phyloP scores from a whole-genome alignment of 352 stramenopile species.

The Thalassiosira oceanica region DNA sequence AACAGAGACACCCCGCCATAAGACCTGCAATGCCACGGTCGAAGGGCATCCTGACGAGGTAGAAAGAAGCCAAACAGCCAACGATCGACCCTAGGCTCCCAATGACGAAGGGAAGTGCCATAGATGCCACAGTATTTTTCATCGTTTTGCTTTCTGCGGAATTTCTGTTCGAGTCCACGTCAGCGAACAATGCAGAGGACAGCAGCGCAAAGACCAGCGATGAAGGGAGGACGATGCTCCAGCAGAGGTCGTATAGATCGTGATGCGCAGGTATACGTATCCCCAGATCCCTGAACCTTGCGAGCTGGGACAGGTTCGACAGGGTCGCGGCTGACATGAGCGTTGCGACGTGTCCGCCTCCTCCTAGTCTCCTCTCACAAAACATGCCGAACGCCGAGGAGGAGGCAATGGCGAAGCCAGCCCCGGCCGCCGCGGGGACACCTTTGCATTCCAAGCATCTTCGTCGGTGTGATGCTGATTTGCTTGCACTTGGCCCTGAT shows the following conservation, averaged over 20 bases:
- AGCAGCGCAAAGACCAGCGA: slow-evolving; percentile 66
- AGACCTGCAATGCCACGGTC: not conserved
- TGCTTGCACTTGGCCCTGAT: too few species aligned
- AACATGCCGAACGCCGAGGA: slow-evolving; percentile 2
- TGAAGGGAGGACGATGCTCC: slow-evolving; percentile 63
- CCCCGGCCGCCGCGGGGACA: too few species aligned
- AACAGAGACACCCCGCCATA: slow-evolving; percentile 49
- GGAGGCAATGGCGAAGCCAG: not conserved
- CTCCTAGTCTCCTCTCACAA: slow-evolving; percentile 4
- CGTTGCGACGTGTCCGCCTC: slow-evolving; percentile 6
- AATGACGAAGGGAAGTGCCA: slow-evolving; percentile 61
- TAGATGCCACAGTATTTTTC: slow-evolving; percentile 20
- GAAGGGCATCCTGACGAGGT: slow-evolving; percentile 23
- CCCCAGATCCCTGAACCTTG: not conserved
- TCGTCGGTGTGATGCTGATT: too few species aligned
- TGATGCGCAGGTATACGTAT: slow-evolving; percentile 44
- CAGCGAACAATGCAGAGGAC: slow-evolving; percentile 1
- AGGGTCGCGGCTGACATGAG: slow-evolving; percentile 1
- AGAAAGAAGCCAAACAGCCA: slow-evolving; percentile 44
- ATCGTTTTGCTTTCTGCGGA: slow-evolving; percentile 1
- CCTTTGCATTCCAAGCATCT: too few species aligned
- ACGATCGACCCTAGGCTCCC: slow-evolving; percentile 57
- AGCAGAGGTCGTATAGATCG: slow-evolving; percentile 69
- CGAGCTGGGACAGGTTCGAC: slow-evolving; percentile 3
- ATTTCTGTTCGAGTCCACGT: not conserved